Evolutionary conservation across 371 early-diverging fungal species (phyloP).

Genomic region (Saksenaea vasiformis): DNA sequence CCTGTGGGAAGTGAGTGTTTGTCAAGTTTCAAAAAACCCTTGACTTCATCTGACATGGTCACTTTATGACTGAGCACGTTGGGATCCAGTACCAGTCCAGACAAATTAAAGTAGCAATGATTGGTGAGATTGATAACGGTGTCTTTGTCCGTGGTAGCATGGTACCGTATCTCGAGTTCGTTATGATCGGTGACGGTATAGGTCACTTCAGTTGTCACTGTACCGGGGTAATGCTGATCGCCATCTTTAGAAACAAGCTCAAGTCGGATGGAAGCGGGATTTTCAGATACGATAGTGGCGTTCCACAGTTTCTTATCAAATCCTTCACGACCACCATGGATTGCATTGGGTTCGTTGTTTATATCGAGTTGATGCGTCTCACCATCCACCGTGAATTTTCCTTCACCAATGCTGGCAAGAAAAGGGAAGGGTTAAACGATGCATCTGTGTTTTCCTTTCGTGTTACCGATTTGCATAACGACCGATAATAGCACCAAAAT

Average conservation of each 20-base stretch:
- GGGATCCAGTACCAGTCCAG: slow-evolving; percentile 48
- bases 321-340: slow-evolving; percentile 51
- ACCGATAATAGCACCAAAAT: slow-evolving; percentile 51
- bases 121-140: slow-evolving; percentile 43
- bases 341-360: slow-evolving; percentile 46
- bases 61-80: slow-evolving; percentile 53
- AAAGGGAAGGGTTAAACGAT: neutral
- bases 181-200: slow-evolving; percentile 46
- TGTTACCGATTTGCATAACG: slow-evolving; percentile 51
- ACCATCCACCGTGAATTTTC: slow-evolving; percentile 44
- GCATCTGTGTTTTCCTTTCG: neutral
- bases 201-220: slow-evolving; percentile 33
- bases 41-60: slow-evolving; percentile 47
- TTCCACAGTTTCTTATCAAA: slow-evolving; percentile 49
- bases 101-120: slow-evolving; percentile 51
- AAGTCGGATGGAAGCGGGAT: slow-evolving; percentile 43
- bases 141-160: slow-evolving; percentile 36
- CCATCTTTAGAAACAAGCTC: slow-evolving; percentile 49
- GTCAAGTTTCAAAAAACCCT: slow-evolving; percentile 56
- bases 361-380: slow-evolving; percentile 28
- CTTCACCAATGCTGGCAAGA: slow-evolving; percentile 42
- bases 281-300: slow-evolving; percentile 37
- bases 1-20: slow-evolving; percentile 70
- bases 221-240: slow-evolving; percentile 51
- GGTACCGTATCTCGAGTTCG: slow-evolving; percentile 35